phyloP scores from a whole-genome alignment of 192 early-diverging fungal genomes.

The Backusella tuberculispora region DNA sequence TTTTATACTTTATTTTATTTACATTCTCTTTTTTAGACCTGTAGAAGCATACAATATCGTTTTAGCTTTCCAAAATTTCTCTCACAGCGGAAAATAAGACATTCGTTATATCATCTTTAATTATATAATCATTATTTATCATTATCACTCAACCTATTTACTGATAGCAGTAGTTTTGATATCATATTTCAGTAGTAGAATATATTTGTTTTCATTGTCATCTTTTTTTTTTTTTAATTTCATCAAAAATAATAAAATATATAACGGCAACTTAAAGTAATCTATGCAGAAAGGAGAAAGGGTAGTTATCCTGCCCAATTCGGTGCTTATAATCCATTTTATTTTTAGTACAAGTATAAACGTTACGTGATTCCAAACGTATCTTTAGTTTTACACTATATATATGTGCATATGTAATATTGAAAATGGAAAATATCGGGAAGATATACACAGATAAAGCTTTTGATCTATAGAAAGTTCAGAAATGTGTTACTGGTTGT shows the following conservation, averaged over 20 bases:
- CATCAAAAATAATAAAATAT: constrained; percentile 15
- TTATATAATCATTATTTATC: constrained; percentile 7
- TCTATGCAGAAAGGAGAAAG: neutral
- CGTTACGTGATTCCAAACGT: too few species aligned
- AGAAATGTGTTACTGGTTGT: neutral
- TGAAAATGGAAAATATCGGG: neutral
- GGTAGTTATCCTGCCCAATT: too few species aligned
- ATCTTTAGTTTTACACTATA: too few species aligned
- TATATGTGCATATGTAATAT: too few species aligned
- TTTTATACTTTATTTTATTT: too few species aligned
- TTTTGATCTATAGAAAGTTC: neutral
- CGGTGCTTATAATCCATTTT: too few species aligned
- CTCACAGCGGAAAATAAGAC: constrained; percentile 13
- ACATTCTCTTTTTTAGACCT: neutral
- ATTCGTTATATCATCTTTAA: neutral
- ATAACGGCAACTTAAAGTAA: neutral
- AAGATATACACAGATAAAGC: neutral
- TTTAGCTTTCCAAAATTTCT: constrained; percentile 26
- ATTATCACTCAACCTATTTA: neutral
- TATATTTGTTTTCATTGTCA: constrained; percentile 9
- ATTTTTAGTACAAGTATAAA: too few species aligned
- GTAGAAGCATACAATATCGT: constrained; percentile 30
- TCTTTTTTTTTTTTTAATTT: constrained; percentile 14
- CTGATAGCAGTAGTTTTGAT: constrained; percentile 8
- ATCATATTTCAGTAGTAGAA: constrained; percentile 15